Evolutionary conservation across 331 rosid species (phyloP), one percentile per base, ranked within the genome.

Genomic region (Malus hybrid): DNA sequence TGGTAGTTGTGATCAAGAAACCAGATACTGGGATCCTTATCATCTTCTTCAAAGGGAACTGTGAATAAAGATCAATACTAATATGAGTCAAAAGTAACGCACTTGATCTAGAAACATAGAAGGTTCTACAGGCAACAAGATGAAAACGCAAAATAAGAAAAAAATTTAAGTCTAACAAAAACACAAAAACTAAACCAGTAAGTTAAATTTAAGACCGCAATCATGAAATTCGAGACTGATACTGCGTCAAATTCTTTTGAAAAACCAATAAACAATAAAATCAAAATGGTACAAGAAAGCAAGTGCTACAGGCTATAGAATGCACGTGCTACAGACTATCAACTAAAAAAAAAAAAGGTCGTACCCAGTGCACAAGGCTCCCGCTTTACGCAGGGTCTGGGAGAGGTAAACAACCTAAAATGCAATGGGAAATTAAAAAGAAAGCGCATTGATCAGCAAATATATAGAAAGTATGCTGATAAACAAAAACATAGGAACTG

Each of bases 1-100:
- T 93, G 96, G 79, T 93, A 93, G 73, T 90, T 90, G 85, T 93
- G 98, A 76, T 93, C 98, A 60, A 93, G 98, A 83, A 93, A 90
- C 97, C 96, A 93, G 79, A 93, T 93, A 83, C 93, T 89, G 0
- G 90, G 93, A 67, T 93, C 97, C 90, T 87, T 93, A 67, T 90
- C 98, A 60, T 93, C 98, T 83, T 93, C 98, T 83, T 93, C 98
- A 80, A 93, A 90, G 52, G 98, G 98, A 69, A 93, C 96, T 93
- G 91, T 24, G 32, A 33, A 70, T 34, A 60, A 20, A 78, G 50
- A 52, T 62, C 7, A 20, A 16, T 65, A 2, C 12, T 68, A 28
- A 24, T 46, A 73, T 7, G 6, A 50, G 71, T 65, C 54, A 52
- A 55, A 74, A 50, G 72, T 75, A 75, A 20, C 0, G 50, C 3